Evolutionary conservation across 768 basidiomycete genomes (phyloP).

Genomic region (Daedalea quercina): DNA sequence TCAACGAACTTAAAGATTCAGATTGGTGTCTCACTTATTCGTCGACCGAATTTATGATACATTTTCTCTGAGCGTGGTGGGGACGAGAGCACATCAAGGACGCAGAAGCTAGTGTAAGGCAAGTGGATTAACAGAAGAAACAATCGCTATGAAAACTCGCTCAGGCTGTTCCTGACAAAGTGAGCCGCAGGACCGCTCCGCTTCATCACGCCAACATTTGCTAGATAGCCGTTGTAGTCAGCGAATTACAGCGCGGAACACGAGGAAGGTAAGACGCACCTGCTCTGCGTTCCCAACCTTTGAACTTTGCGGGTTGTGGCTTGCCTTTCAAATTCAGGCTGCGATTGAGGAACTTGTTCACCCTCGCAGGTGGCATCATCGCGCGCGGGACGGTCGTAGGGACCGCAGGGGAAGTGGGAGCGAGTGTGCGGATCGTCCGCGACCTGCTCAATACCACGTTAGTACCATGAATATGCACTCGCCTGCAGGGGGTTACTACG

Average conservation of each 20-base stretch:
- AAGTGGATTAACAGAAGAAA: too few species aligned
- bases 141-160: too few species aligned
- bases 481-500: constrained; percentile 12
- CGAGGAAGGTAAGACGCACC: constrained; percentile 32
- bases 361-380: constrained; percentile 37
- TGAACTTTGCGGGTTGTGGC: constrained; percentile 28
- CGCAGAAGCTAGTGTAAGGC: too few species aligned
- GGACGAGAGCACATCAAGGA: neutral
- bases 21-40: constrained; percentile 10
- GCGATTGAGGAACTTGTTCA: constrained; percentile 46
- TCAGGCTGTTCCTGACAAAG: constrained; percentile 38
- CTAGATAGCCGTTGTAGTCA: constrained; percentile 23
- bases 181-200: constrained; percentile 44
- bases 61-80: neutral
- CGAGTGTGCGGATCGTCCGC: neutral
- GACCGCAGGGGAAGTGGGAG: constrained; percentile 2
- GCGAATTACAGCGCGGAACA: neutral
- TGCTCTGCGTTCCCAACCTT: constrained; percentile 52
- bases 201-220: constrained; percentile 51
- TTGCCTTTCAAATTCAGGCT: constrained; percentile 41
- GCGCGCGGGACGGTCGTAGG: constrained; percentile 26
- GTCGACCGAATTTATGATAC: constrained; percentile 18
- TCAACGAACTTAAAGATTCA: neutral
- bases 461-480: neutral
- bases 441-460: neutral